Evolutionary conservation across 805 yeast genomes (phyloP), one percentile per base, ranked within the genome.

Genomic region (Candida andamanensis): DNA sequence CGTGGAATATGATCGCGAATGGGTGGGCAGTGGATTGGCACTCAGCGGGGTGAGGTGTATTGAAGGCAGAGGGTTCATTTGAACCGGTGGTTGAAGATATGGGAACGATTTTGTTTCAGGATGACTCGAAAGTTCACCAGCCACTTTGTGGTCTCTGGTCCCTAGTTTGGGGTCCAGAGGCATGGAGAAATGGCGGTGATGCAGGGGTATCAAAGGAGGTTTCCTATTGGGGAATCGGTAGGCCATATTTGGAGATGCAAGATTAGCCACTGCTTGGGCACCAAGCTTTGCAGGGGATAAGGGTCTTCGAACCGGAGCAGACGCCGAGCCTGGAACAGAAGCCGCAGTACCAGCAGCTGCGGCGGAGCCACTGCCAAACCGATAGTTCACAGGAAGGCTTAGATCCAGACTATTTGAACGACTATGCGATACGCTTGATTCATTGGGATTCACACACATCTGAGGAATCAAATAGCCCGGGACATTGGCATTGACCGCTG

Each of bases 391-490:
- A 2, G 69, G 69, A 4, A 65, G 54, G 6, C 30, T 3, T 11
- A 29, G 30, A 18, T 34, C 37, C 33, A 25, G 37, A 17, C 33
- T 29, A 14, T 28, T 23, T 8, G 38, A 26, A 10, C 33, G 19
- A 15, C 26, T 17, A 23, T 29, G 27, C 9, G 39, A 28, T 15
- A n/a, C n/a, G n/a, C n/a, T n/a, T n/a, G n/a, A n/a, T 19, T 19
- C 22, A 8, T 8, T 8, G 10, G 22, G 22, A 6, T 18, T 22
- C 4, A 65, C 62, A 43, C 84, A 78, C 46, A 85, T 53, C 12
- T 63, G 43, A 0, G 92, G 82, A 10, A 87, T 76, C 39, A 79
- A 51, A 29, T 69, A 55, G 1, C 78, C 63, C 0, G 95, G 92
- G 2, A 87, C 60, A 12, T 79, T 78, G 10, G 78, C 71, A 15